Percentiles rank a stretch among this genome's conserved stretches.
Conservation (phyloP, 1,284 basidiomycete genomes). For the Amylostereum areolatum region DNA sequence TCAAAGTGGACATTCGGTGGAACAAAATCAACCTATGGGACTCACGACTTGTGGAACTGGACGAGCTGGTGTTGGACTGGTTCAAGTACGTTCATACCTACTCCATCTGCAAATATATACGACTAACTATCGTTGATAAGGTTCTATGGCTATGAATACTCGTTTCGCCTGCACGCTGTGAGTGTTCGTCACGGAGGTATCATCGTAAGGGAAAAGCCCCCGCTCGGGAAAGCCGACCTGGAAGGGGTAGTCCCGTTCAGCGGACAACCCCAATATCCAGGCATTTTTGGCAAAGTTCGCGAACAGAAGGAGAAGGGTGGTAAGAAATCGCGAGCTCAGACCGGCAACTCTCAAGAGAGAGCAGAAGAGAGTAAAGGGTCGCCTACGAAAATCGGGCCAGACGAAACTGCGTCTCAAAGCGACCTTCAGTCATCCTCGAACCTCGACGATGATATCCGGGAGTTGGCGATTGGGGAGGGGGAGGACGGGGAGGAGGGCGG, state of each 20-base stretch:
- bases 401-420: no score
- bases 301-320: neutral
- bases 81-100: constrained; percentile 32
- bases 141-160: constrained; percentile 37
- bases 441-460: no score
- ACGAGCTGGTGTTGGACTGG: constrained; percentile 33
- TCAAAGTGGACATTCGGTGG: constrained; percentile 35
- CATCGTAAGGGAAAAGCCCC: constrained; percentile 11
- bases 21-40: constrained; percentile 17
- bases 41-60: constrained; percentile 17
- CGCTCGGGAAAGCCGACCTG: constrained; percentile 5
- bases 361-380: neutral
- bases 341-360: neutral
- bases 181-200: constrained; percentile 38
- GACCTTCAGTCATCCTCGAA: no score
- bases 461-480: neutral
- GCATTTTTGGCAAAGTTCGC: neutral
- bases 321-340: neutral
- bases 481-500: neutral
- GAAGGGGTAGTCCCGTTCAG: constrained; percentile 10
- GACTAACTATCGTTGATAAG: constrained; percentile 20
- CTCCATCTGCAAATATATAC: neutral
- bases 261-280: neutral
- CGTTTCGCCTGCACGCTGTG: constrained; percentile 25
- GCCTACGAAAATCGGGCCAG: neutral